Conservation (phyloP, 1,139 yeast genomes). For the Candida sp. region DNA sequence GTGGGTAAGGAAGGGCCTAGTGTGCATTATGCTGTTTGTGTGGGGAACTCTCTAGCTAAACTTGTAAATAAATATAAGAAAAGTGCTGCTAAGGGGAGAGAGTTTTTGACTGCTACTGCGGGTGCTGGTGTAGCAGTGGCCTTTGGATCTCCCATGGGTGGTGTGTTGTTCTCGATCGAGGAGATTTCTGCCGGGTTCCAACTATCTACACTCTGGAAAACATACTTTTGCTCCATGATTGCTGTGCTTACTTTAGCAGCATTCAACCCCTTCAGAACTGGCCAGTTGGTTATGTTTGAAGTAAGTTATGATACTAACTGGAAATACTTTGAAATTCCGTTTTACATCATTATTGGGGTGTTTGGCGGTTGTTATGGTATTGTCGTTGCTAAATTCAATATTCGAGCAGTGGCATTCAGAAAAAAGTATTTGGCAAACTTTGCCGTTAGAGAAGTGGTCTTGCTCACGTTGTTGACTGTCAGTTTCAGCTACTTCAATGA, state of each 20-base stretch:
- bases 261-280: conserved; percentile 89
- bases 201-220: conserved; percentile 81
- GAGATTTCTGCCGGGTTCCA: conserved; percentile 74
- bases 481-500: conserved; percentile 79
- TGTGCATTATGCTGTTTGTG: conserved; percentile 84
- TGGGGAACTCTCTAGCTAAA: conserved; percentile 63
- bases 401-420: conserved; percentile 75
- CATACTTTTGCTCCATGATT: conserved; percentile 85
- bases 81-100: conserved; percentile 51
- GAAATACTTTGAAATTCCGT: conserved; percentile 83
- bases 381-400: conserved; percentile 72
- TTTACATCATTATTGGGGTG: conserved; percentile 73
- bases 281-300: conserved; percentile 89
- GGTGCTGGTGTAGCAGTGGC: conserved; percentile 79
- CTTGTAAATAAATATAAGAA: conserved; percentile 42
- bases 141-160: conserved; percentile 73
- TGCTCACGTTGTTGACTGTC: conserved; percentile 70
- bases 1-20: conserved; percentile 88
- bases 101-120: conserved; percentile 55
- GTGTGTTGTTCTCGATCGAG: conserved; percentile 67
- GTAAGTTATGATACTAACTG: conserved; percentile 83
- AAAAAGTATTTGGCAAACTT: conserved; percentile 57
- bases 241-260: conserved; percentile 79
- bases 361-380: conserved; percentile 95
- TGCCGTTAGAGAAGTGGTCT: conserved; percentile 69